phyloP scores from a whole-genome alignment of 2,329 filamentous ascomycete genomes.

The Phaeophleospora eucalypticola region DNA sequence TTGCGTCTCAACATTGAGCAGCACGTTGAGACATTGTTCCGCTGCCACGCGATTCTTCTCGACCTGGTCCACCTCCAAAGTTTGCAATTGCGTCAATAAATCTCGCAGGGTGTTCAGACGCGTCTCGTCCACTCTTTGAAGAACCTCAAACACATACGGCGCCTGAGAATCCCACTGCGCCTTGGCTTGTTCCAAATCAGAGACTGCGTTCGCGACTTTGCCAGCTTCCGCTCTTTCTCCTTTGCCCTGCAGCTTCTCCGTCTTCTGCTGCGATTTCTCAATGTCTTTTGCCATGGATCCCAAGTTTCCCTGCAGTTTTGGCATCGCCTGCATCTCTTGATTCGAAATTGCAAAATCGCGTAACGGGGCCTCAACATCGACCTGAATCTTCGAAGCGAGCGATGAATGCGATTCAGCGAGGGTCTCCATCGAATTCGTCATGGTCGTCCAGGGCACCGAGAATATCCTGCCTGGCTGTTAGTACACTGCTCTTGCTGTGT shows the following conservation, averaged over 20 bases:
- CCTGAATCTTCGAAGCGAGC: conserved; percentile 76
- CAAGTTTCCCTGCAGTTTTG: conserved; percentile 77
- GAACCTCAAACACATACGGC: conserved; percentile 87
- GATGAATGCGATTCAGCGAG: conserved; percentile 79
- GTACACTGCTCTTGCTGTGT: conserved; percentile 8
- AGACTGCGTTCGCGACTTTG: conserved; percentile 71
- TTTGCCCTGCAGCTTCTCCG: conserved; percentile 79
- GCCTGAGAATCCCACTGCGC: conserved; percentile 92
- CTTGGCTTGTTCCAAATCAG: conserved; percentile 70
- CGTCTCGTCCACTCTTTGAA: conserved; percentile 86
- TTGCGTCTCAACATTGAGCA: conserved; percentile 81
- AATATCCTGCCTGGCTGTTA: conserved; percentile 64
- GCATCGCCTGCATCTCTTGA: conserved; percentile 73
- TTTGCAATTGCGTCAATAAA: conserved; percentile 86
- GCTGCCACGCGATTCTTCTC: conserved; percentile 70
- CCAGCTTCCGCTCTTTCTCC: conserved; percentile 69
- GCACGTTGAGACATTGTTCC: conserved; percentile 72
- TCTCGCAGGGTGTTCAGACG: conserved; percentile 87
- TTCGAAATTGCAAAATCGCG: conserved; percentile 69
- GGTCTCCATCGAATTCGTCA: conserved; percentile 72
- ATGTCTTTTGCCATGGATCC: conserved; percentile 76
- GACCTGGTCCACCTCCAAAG: conserved; percentile 82
- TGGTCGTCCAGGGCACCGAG: conserved; percentile 82
- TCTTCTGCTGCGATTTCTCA: conserved; percentile 76
- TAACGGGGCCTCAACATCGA: conserved; percentile 80